Conservation (phyloP, 1,284 basidiomycete species). For the Fomitopsis betulina region DNA sequence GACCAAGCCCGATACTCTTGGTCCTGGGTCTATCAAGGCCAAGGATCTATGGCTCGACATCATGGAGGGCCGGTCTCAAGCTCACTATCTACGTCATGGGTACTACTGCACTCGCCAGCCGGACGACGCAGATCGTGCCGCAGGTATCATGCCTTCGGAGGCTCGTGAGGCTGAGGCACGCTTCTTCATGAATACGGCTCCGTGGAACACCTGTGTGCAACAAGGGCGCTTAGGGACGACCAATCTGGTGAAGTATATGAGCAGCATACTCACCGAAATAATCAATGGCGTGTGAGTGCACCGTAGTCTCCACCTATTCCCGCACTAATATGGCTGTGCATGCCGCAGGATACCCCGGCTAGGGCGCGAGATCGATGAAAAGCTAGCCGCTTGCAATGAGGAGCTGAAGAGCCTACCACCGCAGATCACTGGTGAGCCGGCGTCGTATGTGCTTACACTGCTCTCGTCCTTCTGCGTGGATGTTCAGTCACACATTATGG, state of each 20-base stretch:
- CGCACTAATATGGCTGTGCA: constrained; percentile 18
- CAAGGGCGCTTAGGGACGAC: constrained; percentile 49
- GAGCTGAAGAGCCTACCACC: neutral
- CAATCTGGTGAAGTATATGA: constrained; percentile 49
- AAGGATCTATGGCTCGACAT: constrained; percentile 44
- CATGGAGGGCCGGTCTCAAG: constrained; percentile 36
- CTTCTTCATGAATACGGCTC: constrained; percentile 44
- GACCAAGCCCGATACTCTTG: constrained; percentile 59
- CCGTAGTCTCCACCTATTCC: neutral
- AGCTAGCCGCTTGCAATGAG: neutral
- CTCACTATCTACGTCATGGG: constrained; percentile 44
- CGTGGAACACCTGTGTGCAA: constrained; percentile 45
- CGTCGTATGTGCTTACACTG: neutral
- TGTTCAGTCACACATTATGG: neutral
- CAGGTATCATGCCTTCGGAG: constrained; percentile 30
- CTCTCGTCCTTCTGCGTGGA: neutral
- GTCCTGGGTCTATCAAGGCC: constrained; percentile 37
- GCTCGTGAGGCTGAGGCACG: constrained; percentile 35
- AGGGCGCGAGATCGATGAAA: neutral
- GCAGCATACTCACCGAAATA: constrained; percentile 43
- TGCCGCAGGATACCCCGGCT: constrained; percentile 22
- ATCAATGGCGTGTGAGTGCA: constrained; percentile 47
- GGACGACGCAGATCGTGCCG: constrained; percentile 47
- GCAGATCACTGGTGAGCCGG: neutral
- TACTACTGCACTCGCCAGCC: constrained; percentile 66